These are phyloP conservation scores for Ceratocystis albifundus DNA, from an alignment of 2,329 filamentous ascomycete species.

Conservation along the genomic window DNA sequence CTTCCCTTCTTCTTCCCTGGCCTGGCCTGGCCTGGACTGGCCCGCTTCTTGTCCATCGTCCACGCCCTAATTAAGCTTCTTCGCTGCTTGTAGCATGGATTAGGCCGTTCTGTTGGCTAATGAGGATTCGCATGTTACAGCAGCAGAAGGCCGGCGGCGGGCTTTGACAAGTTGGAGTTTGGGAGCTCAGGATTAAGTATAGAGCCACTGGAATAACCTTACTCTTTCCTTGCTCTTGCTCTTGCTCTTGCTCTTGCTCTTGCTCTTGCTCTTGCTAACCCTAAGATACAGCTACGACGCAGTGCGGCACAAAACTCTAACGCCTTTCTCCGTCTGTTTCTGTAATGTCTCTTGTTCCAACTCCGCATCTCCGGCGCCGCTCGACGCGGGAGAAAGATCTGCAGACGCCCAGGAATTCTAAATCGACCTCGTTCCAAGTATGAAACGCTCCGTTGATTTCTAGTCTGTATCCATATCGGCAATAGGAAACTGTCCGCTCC, in stretches of 20 bases:
- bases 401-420: not conserved
- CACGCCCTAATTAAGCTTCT: not conserved
- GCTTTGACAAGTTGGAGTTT: not conserved
- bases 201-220: no score
- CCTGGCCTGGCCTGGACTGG: not conserved
- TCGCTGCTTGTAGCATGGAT: not conserved
- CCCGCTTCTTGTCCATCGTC: not conserved
- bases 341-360: not conserved
- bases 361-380: not conserved
- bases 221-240: no score
- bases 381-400: not conserved
- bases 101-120: not conserved
- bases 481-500: not conserved
- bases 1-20: no score
- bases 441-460: not conserved
- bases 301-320: no score
- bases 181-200: no score
- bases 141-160: not conserved
- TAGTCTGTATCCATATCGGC: not conserved
- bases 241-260: no score
- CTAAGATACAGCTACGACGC: no score
- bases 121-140: not conserved
- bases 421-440: not conserved
- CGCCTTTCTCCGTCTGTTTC: not conserved
- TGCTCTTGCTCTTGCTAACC: no score